Conservation (phyloP, 495 filamentous ascomycete genomes). For the Talaromyces liani region DNA sequence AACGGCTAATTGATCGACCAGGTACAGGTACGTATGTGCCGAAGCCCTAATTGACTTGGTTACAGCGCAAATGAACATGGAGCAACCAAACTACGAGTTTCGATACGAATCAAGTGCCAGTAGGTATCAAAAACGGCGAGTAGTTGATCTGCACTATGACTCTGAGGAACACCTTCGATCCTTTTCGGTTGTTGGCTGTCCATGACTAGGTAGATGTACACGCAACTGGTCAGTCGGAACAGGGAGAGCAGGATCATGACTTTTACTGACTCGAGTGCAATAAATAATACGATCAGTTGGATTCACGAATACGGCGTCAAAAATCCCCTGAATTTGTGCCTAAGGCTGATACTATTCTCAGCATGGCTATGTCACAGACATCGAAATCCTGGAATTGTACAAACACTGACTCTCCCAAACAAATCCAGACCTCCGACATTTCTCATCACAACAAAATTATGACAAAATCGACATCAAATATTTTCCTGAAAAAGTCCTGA, state of each 20-base stretch:
- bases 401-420: not conserved
- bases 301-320: not conserved
- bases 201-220: not conserved
- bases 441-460: not conserved
- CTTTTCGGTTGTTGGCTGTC: not conserved
- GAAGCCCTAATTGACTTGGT: not conserved
- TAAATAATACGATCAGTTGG: not conserved
- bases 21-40: not conserved
- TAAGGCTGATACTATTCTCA: not conserved
- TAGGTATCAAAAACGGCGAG: not conserved
- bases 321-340: not conserved
- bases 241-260: not conserved
- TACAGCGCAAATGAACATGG: not conserved
- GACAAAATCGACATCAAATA: not conserved
- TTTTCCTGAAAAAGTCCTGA: not conserved
- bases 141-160: not conserved
- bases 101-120: not conserved
- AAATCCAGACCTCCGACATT: too few species aligned
- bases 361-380: not conserved
- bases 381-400: not conserved
- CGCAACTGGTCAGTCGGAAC: not conserved
- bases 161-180: not conserved
- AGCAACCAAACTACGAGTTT: not conserved
- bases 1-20: not conserved
- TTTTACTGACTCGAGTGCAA: not conserved